A percentile compares a stretch with the other conserved stretches of the same genome.
Evolutionary conservation across 352 stramenopile genomes (phyloP).

Genomic region (Phytophthora citricola): DNA sequence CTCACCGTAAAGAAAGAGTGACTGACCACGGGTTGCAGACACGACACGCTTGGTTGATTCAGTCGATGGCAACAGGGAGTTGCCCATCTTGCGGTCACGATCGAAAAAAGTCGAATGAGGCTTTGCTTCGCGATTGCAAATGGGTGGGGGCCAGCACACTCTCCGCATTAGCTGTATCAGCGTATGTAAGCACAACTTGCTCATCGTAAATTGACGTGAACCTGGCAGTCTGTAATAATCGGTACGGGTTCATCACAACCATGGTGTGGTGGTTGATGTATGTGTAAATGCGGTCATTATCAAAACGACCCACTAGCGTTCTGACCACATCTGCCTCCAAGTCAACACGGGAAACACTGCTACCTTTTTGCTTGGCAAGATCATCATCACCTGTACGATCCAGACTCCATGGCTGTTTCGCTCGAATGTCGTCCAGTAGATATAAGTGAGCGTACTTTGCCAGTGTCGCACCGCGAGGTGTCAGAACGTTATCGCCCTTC

Average conservation of each 20-base stretch:
- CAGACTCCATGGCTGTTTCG: constrained; percentile 66
- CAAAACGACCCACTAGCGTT: constrained; percentile 47
- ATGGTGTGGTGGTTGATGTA: constrained; percentile 69
- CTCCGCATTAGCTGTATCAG: constrained; percentile 49
- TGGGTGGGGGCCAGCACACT: constrained; percentile 58
- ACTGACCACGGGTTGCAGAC: constrained; percentile 17
- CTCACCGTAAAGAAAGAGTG: constrained; percentile 65
- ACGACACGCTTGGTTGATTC: constrained; percentile 7
- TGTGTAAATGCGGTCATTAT: constrained; percentile 63
- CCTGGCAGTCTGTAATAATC: constrained; percentile 71
- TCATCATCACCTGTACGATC: constrained; percentile 53
- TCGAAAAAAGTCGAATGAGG: constrained; percentile 50
- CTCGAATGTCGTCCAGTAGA: constrained; percentile 62
- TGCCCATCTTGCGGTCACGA: constrained; percentile 2
- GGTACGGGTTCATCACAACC: constrained; percentile 75
- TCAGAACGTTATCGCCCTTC: constrained; percentile 32
- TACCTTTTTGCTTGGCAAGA: constrained; percentile 24
- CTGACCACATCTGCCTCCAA: constrained; percentile 25
- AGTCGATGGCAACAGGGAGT: neutral
- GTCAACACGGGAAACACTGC: neutral
- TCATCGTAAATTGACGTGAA: constrained; percentile 89
- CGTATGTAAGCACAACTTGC: constrained; percentile 73
- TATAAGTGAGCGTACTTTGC: constrained; percentile 86
- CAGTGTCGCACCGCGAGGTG: constrained; percentile 70
- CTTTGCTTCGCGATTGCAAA: constrained; percentile 80